Evolutionary conservation across 176 grass and related monocot species (phyloP).

Genomic region (Saccharum spontaneum): DNA sequence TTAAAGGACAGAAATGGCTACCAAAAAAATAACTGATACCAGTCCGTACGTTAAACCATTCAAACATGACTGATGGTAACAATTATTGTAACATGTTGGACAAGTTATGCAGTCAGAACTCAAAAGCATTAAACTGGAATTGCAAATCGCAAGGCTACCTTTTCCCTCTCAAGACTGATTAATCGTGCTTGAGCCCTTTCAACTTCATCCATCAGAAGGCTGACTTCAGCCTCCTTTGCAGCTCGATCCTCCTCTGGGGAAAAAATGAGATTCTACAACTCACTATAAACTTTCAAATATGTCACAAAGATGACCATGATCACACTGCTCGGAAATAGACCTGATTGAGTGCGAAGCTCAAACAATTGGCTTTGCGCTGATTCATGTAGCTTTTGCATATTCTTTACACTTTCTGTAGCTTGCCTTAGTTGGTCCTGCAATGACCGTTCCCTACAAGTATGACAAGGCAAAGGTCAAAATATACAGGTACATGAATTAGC

Average conservation of each 20-base stretch:
- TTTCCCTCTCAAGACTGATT: conserved; percentile 97
- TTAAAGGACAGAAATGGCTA: background rate
- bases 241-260: conserved; percentile 80
- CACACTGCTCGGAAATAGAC: conserved; percentile 29
- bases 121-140: conserved; percentile 15
- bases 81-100: background rate
- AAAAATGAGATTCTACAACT: conserved; percentile 32
- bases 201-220: conserved; percentile 97
- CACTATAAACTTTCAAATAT: conserved; percentile 24
- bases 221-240: conserved; percentile 88
- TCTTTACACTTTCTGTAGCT: conserved; percentile 96
- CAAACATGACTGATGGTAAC: background rate
- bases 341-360: conserved; percentile 99
- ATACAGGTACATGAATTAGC: background rate
- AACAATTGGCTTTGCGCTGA: conserved; percentile 93
- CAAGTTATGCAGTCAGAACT: background rate
- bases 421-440: conserved; percentile 97
- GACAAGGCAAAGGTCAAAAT: conserved; percentile 28
- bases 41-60: background rate
- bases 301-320: conserved; percentile 7
- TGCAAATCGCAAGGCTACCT: conserved; percentile 47
- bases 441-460: conserved; percentile 66
- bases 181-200: conserved; percentile 91
- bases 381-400: conserved; percentile 99
- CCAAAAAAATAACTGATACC: background rate